A percentile compares a stretch with the other conserved stretches of the same genome.
These are phyloP conservation scores for Spinellus fusiger DNA, from an alignment of 192 early-diverging fungal genomes.

Conservation along the genomic window DNA sequence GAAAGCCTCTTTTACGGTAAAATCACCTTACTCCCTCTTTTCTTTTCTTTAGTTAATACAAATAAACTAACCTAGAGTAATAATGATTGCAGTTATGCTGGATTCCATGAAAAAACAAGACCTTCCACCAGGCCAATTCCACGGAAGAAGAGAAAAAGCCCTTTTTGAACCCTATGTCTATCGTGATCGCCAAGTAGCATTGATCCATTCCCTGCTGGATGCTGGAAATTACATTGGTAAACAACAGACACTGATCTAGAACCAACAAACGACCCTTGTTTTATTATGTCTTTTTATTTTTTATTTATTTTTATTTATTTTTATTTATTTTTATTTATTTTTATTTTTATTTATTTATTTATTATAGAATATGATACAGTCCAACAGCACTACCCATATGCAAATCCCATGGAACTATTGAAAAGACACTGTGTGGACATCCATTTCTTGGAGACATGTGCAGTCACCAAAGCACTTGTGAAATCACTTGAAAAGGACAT, in stretches of 20 bases:
- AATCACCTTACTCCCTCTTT: background rate
- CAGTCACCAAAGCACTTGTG: background rate
- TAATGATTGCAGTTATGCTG: background rate
- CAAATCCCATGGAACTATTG: background rate
- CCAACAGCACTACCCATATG: background rate
- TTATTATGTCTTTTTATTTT: background rate
- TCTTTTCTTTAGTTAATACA: background rate
- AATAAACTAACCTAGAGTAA: background rate
- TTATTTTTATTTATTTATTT: background rate
- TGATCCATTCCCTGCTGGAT: conserved; percentile 11
- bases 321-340: background rate
- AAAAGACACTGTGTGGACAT: background rate
- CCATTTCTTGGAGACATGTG: background rate
- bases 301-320: background rate
- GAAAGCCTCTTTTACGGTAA: background rate
- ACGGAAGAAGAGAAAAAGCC: conserved; percentile 16
- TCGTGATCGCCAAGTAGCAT: conserved; percentile 10
- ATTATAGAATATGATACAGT: background rate
- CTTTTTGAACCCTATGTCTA: conserved; percentile 16
- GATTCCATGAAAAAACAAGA: background rate
- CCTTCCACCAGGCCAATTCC: background rate
- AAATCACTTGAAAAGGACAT: background rate
- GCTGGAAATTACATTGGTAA: conserved; percentile 17
- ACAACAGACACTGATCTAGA: background rate
- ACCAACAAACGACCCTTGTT: no score